These are phyloP conservation scores for Benincasa hispida DNA, from an alignment of 306 rosid species.

Conservation along the genomic window DNA sequence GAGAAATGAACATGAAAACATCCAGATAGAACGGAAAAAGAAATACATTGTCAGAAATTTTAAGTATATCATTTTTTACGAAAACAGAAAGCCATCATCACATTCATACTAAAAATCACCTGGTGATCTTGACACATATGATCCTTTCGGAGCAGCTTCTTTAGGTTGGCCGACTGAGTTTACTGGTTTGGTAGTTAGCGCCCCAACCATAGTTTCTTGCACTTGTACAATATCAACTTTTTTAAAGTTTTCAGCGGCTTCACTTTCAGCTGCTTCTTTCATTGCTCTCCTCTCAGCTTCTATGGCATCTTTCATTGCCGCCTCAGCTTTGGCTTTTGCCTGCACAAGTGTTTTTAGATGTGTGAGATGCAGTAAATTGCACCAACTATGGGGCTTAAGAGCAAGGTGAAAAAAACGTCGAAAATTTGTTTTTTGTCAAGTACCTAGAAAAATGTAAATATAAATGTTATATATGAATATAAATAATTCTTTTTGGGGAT, in stretches of 20 bases:
- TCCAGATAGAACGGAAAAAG: background rate
- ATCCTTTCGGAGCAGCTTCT: constrained; percentile 12
- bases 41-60: background rate
- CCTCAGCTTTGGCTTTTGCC: constrained; percentile 70
- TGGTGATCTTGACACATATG: constrained; percentile 7
- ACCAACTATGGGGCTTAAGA: background rate
- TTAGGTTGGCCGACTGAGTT: constrained; percentile 19
- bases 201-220: constrained; percentile 18
- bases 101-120: constrained; percentile 5
- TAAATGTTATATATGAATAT: background rate
- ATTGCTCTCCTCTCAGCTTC: constrained; percentile 63
- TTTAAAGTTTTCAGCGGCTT: constrained; percentile 24
- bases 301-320: constrained; percentile 50
- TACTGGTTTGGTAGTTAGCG: constrained; percentile 16
- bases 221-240: constrained; percentile 21
- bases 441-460: background rate
- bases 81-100: background rate
- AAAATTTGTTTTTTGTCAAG: background rate
- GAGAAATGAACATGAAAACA: background rate
- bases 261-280: constrained; percentile 36
- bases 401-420: background rate
- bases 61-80: background rate
- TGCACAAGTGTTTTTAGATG: constrained; percentile 14
- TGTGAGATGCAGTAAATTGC: background rate
- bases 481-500: too few relatives aligned